Evolutionary conservation across 2,329 filamentous ascomycete species (phyloP).

Genomic region (Curvularia spicifera): DNA sequence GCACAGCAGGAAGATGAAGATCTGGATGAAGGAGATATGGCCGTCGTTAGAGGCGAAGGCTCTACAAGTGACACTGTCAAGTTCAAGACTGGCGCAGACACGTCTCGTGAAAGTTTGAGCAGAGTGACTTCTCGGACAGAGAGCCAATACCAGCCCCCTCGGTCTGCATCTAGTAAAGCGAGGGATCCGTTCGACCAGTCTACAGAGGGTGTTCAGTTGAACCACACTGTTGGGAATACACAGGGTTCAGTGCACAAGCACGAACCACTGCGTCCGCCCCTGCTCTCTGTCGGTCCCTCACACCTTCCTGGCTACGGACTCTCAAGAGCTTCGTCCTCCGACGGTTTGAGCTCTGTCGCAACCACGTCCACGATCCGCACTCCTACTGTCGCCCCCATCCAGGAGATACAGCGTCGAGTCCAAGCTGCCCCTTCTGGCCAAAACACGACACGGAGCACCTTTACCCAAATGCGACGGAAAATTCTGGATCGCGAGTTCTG

Average conservation of each 20-base stretch:
- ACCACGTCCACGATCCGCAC: constrained; percentile 45
- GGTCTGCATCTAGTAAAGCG: constrained; percentile 26
- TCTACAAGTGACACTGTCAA: constrained; percentile 29
- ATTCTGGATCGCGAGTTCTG: constrained; percentile 95
- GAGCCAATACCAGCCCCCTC: constrained; percentile 30
- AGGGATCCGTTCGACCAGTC: constrained; percentile 34
- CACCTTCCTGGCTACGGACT: constrained; percentile 57
- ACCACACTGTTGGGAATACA: constrained; percentile 28
- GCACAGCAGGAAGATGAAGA: constrained; percentile 41
- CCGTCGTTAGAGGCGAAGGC: constrained; percentile 34
- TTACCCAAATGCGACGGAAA: constrained; percentile 75
- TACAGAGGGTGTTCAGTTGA: constrained; percentile 31
- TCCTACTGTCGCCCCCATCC: constrained; percentile 40
- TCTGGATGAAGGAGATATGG: constrained; percentile 43
- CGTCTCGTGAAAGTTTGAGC: constrained; percentile 30
- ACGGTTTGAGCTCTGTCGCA: constrained; percentile 50
- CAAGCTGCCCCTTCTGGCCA: constrained; percentile 33
- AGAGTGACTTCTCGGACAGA: constrained; percentile 35
- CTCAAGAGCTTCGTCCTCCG: constrained; percentile 55
- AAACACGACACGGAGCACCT: constrained; percentile 50
- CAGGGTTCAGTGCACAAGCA: constrained; percentile 36
- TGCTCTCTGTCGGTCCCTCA: constrained; percentile 54
- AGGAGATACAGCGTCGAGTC: constrained; percentile 36
- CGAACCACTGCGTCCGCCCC: constrained; percentile 48
- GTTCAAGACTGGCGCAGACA: constrained; percentile 31